Evolutionary conservation across 345 rosid genomes (phyloP).

Genomic region (Cardiospermum halicacabum): DNA sequence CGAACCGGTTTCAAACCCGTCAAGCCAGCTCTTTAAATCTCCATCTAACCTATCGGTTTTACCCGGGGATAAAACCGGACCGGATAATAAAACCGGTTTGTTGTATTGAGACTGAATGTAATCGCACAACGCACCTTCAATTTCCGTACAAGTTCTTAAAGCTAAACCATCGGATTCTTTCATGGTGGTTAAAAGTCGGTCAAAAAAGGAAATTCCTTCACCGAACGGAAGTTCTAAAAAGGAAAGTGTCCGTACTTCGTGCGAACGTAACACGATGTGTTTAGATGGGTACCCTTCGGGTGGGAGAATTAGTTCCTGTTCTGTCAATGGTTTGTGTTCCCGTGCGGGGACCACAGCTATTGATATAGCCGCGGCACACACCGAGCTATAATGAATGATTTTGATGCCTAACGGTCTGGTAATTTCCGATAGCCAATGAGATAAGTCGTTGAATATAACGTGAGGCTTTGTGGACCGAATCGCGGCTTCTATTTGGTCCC

Average conservation of each 20-base stretch:
- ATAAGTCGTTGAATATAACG: constrained; percentile 41
- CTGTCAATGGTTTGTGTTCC: constrained; percentile 34
- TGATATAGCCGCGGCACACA: constrained; percentile 47
- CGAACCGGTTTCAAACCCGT: no score
- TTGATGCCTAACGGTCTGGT: no score
- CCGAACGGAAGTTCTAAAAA: no score
- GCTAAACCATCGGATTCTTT: constrained; percentile 43
- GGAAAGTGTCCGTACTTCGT: no score
- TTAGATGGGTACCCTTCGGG: constrained; percentile 61
- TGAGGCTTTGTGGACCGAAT: constrained; percentile 32
- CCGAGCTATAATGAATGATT: constrained; percentile 39
- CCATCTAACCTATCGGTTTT: no score
- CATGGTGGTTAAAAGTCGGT: no score
- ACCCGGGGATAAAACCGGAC: no score
- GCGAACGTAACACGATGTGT: constrained; percentile 34
- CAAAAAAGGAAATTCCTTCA: no score
- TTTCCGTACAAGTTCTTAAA: constrained; percentile 58
- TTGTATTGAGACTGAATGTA: constrained; percentile 55
- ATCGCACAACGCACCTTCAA: constrained; percentile 54
- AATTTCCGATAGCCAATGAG: no score
- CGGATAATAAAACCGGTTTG: constrained; percentile 52
- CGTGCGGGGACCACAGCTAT: constrained; percentile 54
- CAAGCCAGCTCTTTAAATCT: no score
- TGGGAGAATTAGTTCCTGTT: constrained; percentile 34
- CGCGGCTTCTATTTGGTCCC: constrained; percentile 38